These are phyloP conservation scores for Ceratocystis papillata DNA, from an alignment of 2,329 filamentous ascomycete species.

Conservation along the genomic window DNA sequence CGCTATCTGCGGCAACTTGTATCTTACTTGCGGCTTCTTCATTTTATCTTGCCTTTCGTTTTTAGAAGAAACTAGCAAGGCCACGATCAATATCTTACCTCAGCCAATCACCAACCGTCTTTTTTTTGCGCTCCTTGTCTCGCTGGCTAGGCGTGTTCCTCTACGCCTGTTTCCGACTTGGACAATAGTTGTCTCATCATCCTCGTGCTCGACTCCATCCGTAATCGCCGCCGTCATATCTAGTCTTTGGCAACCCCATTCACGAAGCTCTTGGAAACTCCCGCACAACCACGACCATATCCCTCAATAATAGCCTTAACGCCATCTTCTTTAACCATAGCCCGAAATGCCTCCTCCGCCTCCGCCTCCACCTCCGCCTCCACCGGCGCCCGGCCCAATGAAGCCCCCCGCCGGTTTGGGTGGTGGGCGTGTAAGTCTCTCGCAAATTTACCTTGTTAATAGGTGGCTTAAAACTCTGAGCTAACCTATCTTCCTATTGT, in stretches of 20 bases:
- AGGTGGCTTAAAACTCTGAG: conserved; percentile 21
- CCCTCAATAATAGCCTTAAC: not conserved
- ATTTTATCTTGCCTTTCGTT: conserved; percentile 4
- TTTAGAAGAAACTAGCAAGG: not conserved
- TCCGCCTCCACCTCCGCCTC: conserved; percentile 54
- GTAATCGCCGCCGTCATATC: not conserved
- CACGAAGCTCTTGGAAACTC: not conserved
- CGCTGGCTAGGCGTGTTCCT: not conserved
- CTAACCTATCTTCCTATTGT: not conserved
- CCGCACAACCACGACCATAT: not conserved
- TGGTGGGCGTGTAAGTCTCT: conserved; percentile 7
- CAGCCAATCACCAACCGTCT: not conserved
- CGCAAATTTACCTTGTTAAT: not conserved
- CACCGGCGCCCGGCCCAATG: conserved; percentile 51
- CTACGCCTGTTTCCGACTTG: not conserved
- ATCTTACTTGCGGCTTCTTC: not conserved
- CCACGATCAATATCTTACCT: not conserved
- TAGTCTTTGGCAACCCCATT: not conserved
- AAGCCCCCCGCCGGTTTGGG: conserved; percentile 30
- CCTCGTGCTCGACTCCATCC: not conserved
- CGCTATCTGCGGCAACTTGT: not conserved
- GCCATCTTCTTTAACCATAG: too few species aligned
- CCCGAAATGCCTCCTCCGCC: conserved; percentile 60
- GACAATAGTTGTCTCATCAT: not conserved
- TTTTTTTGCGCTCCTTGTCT: not conserved